Percentiles rank a stretch among this genome's conserved stretches.
Evolutionary conservation across 1,139 yeast genomes (phyloP).

Genomic region (Scheffersomyces illinoinensis): DNA sequence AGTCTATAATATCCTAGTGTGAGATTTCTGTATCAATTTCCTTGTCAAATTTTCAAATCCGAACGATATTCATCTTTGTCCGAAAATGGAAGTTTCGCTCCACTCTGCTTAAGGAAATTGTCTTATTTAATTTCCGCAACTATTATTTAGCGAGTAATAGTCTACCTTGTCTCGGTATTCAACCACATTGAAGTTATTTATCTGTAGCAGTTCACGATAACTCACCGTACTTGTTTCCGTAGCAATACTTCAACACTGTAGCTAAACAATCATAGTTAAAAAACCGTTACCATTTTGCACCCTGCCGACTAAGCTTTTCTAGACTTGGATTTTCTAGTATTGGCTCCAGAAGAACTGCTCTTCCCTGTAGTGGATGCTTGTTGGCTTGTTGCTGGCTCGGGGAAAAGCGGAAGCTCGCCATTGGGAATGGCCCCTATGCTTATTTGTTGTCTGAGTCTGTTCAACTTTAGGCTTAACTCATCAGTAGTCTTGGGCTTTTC

Average conservation of each 20-base stretch:
- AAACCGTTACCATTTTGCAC: neutral
- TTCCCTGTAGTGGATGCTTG: neutral
- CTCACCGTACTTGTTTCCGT: neutral
- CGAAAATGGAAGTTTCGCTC: neutral
- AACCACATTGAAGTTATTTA: neutral
- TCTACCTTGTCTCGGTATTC: no score
- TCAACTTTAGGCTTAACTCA: slow-evolving; percentile 38
- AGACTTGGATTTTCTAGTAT: neutral
- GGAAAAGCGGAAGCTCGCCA: slow-evolving; percentile 30
- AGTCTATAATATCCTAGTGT: no score
- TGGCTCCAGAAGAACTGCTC: neutral
- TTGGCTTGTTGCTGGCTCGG: slow-evolving; percentile 8
- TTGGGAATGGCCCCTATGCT: slow-evolving; percentile 15
- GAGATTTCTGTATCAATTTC: neutral
- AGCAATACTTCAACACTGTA: no score
- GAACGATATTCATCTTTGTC: neutral
- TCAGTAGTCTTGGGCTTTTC: slow-evolving; percentile 34
- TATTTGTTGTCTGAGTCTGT: slow-evolving; percentile 25
- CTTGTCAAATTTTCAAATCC: no score
- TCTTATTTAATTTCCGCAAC: neutral
- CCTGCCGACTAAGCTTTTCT: neutral
- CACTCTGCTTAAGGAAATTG: neutral
- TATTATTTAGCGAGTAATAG: neutral
- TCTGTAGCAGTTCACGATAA: neutral
- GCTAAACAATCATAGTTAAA: no score